phyloP scores from a whole-genome alignment of 176 grass and related monocot species.

The Triticum monococcum region DNA sequence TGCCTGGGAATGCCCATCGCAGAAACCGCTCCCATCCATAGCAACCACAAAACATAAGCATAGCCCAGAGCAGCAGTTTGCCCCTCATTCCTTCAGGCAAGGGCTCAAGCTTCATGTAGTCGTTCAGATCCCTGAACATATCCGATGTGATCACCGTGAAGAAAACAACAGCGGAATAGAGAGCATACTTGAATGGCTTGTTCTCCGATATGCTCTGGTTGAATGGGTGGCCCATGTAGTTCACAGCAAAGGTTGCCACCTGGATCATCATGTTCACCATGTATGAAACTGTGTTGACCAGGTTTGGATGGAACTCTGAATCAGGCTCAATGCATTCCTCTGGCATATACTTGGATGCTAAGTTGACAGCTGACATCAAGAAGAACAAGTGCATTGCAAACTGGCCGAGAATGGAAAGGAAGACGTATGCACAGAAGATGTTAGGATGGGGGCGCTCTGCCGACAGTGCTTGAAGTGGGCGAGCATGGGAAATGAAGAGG shows the following conservation, averaged over 20 bases:
- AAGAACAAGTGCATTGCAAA: slow-evolving; percentile 96
- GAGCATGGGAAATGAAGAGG: slow-evolving; percentile 98
- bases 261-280: slow-evolving; percentile 99
- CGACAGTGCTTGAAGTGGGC: slow-evolving; percentile 80
- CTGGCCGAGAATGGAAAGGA: slow-evolving; percentile 93
- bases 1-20: slow-evolving; percentile 80
- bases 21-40: slow-evolving; percentile 91
- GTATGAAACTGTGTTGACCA: slow-evolving; percentile 99
- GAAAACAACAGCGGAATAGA: slow-evolving; percentile 84
- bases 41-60: slow-evolving; percentile 82
- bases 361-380: slow-evolving; percentile 76
- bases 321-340: slow-evolving; percentile 98
- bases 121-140: slow-evolving; percentile 87
- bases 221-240: slow-evolving; percentile 98
- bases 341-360: slow-evolving; percentile 90
- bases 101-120: slow-evolving; percentile 80
- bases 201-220: slow-evolving; percentile 95
- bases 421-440: slow-evolving; percentile 90
- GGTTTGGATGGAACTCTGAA: slow-evolving; percentile 89
- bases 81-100: slow-evolving; percentile 84
- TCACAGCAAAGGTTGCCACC: slow-evolving; percentile 96
- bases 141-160: slow-evolving; percentile 93
- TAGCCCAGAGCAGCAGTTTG: slow-evolving; percentile 88
- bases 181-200: slow-evolving; percentile 88
- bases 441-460: slow-evolving; percentile 83